Evolutionary conservation across 2,329 filamentous ascomycete genomes (phyloP).

Genomic region (Pseudogymnoascus sp.): DNA sequence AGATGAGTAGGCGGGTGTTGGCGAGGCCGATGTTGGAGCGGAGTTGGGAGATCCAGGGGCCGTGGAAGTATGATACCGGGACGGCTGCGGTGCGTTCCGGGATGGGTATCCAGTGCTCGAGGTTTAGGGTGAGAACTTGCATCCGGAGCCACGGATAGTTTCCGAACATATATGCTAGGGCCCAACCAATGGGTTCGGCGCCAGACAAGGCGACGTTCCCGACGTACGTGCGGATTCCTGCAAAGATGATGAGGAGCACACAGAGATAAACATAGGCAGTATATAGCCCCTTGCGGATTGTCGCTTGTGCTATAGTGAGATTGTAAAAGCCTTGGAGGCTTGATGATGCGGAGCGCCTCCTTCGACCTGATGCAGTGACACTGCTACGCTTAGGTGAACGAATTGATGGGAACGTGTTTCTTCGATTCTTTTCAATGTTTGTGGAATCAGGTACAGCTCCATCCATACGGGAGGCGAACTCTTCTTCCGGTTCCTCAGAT

Average conservation of each 20-base stretch:
- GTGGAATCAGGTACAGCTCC: not conserved
- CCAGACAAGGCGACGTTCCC: constrained; percentile 55
- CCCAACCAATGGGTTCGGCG: constrained; percentile 86
- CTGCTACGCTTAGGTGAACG: not conserved
- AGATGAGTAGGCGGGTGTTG: constrained; percentile 71
- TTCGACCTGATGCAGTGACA: constrained; percentile 52
- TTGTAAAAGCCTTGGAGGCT: constrained; percentile 66
- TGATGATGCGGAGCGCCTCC: constrained; percentile 55
- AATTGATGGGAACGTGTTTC: not conserved
- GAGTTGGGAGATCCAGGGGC: constrained; percentile 58
- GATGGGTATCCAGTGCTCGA: constrained; percentile 69
- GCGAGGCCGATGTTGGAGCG: constrained; percentile 62
- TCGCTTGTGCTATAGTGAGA: constrained; percentile 71
- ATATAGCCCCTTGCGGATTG: constrained; percentile 72
- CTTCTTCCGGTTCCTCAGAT: constrained; percentile 25
- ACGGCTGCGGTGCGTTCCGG: constrained; percentile 32
- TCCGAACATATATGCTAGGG: constrained; percentile 78
- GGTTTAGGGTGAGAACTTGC: constrained; percentile 56
- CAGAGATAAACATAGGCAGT: constrained; percentile 67
- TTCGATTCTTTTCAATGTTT: not conserved
- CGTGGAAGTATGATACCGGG: constrained; percentile 12
- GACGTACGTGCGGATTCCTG: constrained; percentile 65
- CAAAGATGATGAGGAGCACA: constrained; percentile 57
- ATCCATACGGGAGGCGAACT: not conserved
- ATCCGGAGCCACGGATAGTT: constrained; percentile 65